Base-by-base conservation (phyloP, 805 yeast species). In the Schwanniomyces occidentalis region DNA sequence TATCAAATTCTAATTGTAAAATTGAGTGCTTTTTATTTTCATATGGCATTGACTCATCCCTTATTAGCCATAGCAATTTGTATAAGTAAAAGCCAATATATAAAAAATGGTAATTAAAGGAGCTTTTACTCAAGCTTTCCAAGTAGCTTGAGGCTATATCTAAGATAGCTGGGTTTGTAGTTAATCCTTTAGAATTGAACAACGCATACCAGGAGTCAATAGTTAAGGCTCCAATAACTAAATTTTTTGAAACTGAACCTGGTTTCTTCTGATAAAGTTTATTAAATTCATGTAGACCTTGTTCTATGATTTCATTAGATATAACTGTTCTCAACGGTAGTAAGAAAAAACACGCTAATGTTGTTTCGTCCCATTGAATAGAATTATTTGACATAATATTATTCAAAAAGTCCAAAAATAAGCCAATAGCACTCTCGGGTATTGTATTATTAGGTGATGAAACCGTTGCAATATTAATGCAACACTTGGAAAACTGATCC, bases 1-100 rank as follows among this genome's bases (percentile, higher is more conserved):
- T 51, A 27, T 50, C 48, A 35, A 38, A 48, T 36, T 51, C 56
- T 24, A 51, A 42, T 14, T 45, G 45, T 10, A 51, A 27, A 3
- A 51, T 32, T 8, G 22, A 8, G 13, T 30, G n/a, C 9, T 30
- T 21, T 14, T 21, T 27, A 8, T 16, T 18, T 8, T 8, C 16
- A 8, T 20, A 8, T 9, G 30, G 24, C 22, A 36, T 29, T 2
- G 21, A 18, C 4, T 18, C 31, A 10, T 38, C 40, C 13, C 19
- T 35, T 14, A 31, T 33, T n/a, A 51, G 27, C 49, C 51, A 45
- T 6, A 42, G 14, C 3, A 49, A 25, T 30, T 38, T 38, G 30
- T 51, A 49, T 1, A 46, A 19, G 32, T 41, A 50, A 10, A 34
- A 33, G 8, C 42, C 45, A 14, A 47, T 38, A 18, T 34, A 42